Evolutionary conservation across 768 basidiomycete genomes (phyloP).

Genomic region (Russula olivacea): DNA sequence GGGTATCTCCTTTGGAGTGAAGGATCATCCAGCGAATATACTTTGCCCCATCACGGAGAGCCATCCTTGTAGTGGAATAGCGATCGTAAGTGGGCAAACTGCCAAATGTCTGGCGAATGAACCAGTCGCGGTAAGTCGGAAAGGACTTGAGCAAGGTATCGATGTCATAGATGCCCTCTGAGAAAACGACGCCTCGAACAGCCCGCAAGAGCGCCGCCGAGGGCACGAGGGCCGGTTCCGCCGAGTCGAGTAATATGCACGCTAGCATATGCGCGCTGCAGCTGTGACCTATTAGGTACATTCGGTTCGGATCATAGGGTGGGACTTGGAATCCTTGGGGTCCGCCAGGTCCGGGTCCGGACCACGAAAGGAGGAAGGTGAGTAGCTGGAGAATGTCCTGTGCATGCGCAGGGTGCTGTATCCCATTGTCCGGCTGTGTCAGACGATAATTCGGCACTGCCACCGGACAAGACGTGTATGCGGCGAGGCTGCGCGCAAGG

Average conservation of each 20-base stretch:
- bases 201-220: slow-evolving; percentile 37
- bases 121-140: slow-evolving; percentile 64
- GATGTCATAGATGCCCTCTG: slow-evolving; percentile 77
- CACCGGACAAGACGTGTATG: slow-evolving; percentile 49
- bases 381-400: slow-evolving; percentile 60
- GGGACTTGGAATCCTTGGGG: slow-evolving; percentile 13
- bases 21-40: slow-evolving; percentile 62
- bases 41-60: slow-evolving; percentile 32
- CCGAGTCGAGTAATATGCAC: slow-evolving; percentile 58
- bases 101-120: slow-evolving; percentile 62
- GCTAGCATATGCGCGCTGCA: slow-evolving; percentile 77
- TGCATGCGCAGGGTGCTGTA: slow-evolving; percentile 68
- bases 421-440: slow-evolving; percentile 39
- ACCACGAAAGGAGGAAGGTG: slow-evolving; percentile 48
- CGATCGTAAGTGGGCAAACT: slow-evolving; percentile 40
- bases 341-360: slow-evolving; percentile 23
- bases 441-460: slow-evolving; percentile 76
- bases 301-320: slow-evolving; percentile 36
- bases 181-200: slow-evolving; percentile 51
- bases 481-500: slow-evolving; percentile 50
- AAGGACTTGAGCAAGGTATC: slow-evolving; percentile 57
- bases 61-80: slow-evolving; percentile 42
- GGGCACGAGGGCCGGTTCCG: slow-evolving; percentile 43
- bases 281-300: slow-evolving; percentile 73
- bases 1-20: slow-evolving; percentile 66